phyloP scores from a whole-genome alignment of 305 asterid genomes.

The Fraxinus albicans region DNA sequence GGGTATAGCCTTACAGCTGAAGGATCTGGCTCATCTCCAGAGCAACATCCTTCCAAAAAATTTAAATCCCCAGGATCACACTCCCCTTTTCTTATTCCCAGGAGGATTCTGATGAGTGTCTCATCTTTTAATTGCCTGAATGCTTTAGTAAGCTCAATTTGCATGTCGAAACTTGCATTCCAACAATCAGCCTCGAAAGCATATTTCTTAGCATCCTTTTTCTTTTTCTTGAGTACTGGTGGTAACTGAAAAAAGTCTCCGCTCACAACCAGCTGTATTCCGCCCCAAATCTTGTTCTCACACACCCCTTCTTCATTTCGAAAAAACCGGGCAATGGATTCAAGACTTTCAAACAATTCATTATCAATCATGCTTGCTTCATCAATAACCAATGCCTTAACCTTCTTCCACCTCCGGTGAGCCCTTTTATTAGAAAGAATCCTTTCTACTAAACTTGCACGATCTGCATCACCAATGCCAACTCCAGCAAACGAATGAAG shows the following conservation, averaged over 20 bases:
- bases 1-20: conserved; percentile 69
- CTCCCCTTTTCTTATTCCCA: conserved; percentile 62
- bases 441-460: conserved; percentile 35
- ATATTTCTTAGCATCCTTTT: conserved; percentile 31
- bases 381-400: conserved; percentile 56
- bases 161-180: conserved; percentile 55
- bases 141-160: conserved; percentile 52
- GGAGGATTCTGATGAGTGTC: conserved; percentile 54
- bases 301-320: conserved; percentile 22
- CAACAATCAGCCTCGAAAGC: conserved; percentile 83
- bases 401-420: conserved; percentile 55
- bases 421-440: conserved; percentile 43
- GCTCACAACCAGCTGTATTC: conserved; percentile 71
- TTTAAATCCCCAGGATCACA: conserved; percentile 42
- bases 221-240: conserved; percentile 38
- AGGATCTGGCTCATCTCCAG: conserved; percentile 55
- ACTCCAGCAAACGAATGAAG: conserved; percentile 78
- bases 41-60: conserved; percentile 53
- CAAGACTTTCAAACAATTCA: conserved; percentile 50
- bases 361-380: conserved; percentile 69
- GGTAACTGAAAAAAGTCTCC: conserved; percentile 83
- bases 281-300: conserved; percentile 58
- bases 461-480: conserved; percentile 41
- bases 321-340: conserved; percentile 44
- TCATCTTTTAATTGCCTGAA: conserved; percentile 67